phyloP scores from a whole-genome alignment of 2,329 filamentous ascomycete species.

The Cytospora piceae region DNA sequence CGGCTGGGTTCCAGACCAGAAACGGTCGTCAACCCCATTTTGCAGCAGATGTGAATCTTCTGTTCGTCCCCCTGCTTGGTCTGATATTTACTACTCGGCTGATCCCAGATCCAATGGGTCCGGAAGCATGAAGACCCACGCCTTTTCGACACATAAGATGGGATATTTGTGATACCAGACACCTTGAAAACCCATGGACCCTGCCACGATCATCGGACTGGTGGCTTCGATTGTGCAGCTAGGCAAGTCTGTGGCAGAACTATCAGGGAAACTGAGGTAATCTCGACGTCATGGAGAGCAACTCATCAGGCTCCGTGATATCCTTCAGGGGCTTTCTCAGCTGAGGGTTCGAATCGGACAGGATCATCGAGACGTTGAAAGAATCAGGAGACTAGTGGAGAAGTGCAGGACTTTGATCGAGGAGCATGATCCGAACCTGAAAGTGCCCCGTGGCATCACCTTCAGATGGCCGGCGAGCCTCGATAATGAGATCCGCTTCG shows the following conservation, averaged over 20 bases:
- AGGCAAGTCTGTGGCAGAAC: slow-evolving; percentile 1
- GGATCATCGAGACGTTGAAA: slow-evolving; percentile 9
- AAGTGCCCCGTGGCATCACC: slow-evolving; percentile 6
- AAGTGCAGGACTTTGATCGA: slow-evolving; percentile 21
- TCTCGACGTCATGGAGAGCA: slow-evolving; percentile 13
- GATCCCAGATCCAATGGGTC: slow-evolving; percentile 9
- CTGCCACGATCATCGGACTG: slow-evolving; percentile 8
- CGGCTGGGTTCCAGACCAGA: not conserved
- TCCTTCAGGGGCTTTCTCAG: slow-evolving; percentile 17
- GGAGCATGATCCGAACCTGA: slow-evolving; percentile 18
- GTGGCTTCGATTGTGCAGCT: slow-evolving; percentile 17
- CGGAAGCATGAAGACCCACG: slow-evolving; percentile 4
- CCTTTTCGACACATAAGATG: not conserved
- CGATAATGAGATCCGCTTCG: slow-evolving; percentile 14
- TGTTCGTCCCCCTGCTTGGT: slow-evolving; percentile 2
- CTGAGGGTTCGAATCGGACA: slow-evolving; percentile 12
- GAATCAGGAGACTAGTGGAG: slow-evolving; percentile 10
- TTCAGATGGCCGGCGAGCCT: slow-evolving; percentile 19
- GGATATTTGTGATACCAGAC: slow-evolving; percentile 9
- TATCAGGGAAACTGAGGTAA: slow-evolving; percentile 2
- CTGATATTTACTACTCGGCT: not conserved
- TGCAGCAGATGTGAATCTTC: not conserved
- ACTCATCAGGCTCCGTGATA: slow-evolving; percentile 15
- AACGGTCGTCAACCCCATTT: slow-evolving; percentile 1
- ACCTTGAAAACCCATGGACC: not conserved